Conservation (phyloP, 2,329 filamentous ascomycete genomes). For the Penicillium rolfsii region DNA sequence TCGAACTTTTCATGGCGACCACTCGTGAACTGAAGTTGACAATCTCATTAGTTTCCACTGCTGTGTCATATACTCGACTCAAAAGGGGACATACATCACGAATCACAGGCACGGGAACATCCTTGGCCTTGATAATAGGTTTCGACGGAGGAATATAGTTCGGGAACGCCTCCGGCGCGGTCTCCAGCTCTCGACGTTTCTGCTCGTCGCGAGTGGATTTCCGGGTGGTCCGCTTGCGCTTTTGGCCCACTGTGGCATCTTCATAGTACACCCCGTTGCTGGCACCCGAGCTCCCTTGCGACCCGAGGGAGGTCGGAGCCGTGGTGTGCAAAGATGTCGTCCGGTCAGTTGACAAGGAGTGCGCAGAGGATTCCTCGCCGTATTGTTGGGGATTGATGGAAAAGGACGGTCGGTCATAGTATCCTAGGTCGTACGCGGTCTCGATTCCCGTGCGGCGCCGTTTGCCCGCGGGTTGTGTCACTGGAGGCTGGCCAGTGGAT, state of each 20-base stretch:
- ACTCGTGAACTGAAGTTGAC: conserved; percentile 47
- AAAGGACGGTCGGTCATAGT: conserved; percentile 71
- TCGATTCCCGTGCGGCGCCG: conserved; percentile 70
- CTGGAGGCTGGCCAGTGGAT: conserved; percentile 34
- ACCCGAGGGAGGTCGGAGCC: conserved; percentile 82
- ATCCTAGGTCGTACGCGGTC: conserved; percentile 68
- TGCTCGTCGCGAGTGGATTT: conserved; percentile 82
- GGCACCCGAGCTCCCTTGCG: conserved; percentile 56
- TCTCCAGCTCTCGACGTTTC: conserved; percentile 74
- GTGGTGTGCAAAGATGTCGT: conserved; percentile 85
- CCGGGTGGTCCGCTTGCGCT: conserved; percentile 80
- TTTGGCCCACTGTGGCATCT: conserved; percentile 74
- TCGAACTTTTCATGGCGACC: conserved; percentile 73
- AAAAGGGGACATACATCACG: conserved; percentile 56
- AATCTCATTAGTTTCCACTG: background rate
- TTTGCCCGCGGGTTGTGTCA: conserved; percentile 60
- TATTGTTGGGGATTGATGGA: conserved; percentile 75
- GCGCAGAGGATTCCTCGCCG: conserved; percentile 66
- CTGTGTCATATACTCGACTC: background rate
- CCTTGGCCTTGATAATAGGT: conserved; percentile 86
- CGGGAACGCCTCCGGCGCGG: conserved; percentile 69
- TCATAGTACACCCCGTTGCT: conserved; percentile 66
- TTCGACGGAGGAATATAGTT: conserved; percentile 85
- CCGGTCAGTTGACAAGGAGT: conserved; percentile 79
- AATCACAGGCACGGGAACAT: conserved; percentile 67